phyloP scores from a whole-genome alignment of 2,329 filamentous ascomycete genomes.

The Furcasterigmium sp. region DNA sequence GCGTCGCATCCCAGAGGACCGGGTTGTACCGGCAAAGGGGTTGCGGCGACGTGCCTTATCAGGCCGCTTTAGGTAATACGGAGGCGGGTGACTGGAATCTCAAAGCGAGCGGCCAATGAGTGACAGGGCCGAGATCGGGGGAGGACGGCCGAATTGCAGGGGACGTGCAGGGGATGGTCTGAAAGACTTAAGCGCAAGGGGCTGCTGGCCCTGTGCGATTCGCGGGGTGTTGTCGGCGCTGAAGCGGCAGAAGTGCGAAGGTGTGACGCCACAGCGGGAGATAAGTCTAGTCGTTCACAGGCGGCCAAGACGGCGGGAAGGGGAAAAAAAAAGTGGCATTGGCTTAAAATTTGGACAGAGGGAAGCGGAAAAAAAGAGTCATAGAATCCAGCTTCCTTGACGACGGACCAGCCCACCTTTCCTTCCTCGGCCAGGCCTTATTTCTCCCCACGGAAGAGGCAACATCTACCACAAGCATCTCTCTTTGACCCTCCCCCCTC shows the following conservation, averaged over 20 bases:
- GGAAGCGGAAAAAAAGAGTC: conserved; percentile 2
- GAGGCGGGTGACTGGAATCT: background rate
- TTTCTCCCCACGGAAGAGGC: conserved; percentile 4
- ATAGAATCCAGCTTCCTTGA: background rate
- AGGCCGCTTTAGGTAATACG: conserved; percentile 12
- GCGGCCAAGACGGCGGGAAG: too few relatives aligned
- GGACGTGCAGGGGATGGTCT: too few relatives aligned
- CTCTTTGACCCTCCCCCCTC: too few relatives aligned
- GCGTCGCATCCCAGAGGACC: conserved; percentile 2
- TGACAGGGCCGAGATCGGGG: conserved; percentile 13
- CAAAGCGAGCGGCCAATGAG: conserved; percentile 6
- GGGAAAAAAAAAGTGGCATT: too few relatives aligned
- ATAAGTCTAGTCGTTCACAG: too few relatives aligned
- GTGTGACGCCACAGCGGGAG: too few relatives aligned
- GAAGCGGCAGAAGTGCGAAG: too few relatives aligned
- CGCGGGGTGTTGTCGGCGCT: too few relatives aligned
- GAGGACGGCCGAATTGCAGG: background rate
- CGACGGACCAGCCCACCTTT: conserved; percentile 5
- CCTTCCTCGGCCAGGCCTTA: conserved; percentile 1
- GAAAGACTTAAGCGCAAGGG: too few relatives aligned
- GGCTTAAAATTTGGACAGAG: conserved; percentile 9
- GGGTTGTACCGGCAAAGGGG: conserved; percentile 5
- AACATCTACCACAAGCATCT: conserved; percentile 1
- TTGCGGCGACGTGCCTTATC: conserved; percentile 10
- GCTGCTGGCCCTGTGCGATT: too few relatives aligned